Base-by-base conservation (phyloP, 345 rosid genomes). In the Citrus trifoliata region DNA sequence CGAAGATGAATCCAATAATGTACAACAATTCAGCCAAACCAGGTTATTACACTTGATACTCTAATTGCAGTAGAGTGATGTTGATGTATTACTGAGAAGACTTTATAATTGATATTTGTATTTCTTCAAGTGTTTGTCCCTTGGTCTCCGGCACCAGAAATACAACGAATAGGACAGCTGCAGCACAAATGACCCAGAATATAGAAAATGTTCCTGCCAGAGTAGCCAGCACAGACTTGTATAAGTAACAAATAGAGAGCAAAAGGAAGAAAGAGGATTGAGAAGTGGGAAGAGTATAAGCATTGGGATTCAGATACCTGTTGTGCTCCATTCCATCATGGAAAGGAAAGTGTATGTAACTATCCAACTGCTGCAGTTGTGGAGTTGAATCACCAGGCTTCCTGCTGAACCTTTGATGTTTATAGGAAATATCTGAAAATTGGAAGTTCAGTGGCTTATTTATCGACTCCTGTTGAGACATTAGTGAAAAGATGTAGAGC, bases 161-260 rank as follows among this genome's bases (percentile, higher is more conserved):
- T 22, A 69, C 83, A 0, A 38, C 28, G 69, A 80, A 83, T 3
- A 61, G 46, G 21, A 80, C 38, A 1, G 83, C 35, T 10, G 55
- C 61, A 53, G 76, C 81, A 14, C 81, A 63, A 27, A 80, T 25
- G 67, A 56, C 78, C 2, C 83, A 67, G 77, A 78, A 89, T 30
- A 89, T 82, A 71, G 88, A 88, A 79, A 92, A 87, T 48, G 94
- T 87, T 67, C 89, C 95, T 88, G 84, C 61, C 74, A 40, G 27
- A 10, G 6, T 25, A 70, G 37, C 16, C 42, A 73, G 7, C 8
- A 35, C 28, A 55, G 16, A 35, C 4, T 68, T 22, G 40, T 33
- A 6, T 67, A 5, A n/a, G 22, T 8, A n/a, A 24, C 2, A 4
- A 24, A 24, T 74, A 28, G 1, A 46, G 7, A 63, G 37, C 13